A percentile compares a stretch with the other conserved stretches of the same genome.
These are phyloP conservation scores for Purpureocillium lavendulum DNA, from an alignment of 2,329 filamentous ascomycete genomes.

Conservation along the genomic window DNA sequence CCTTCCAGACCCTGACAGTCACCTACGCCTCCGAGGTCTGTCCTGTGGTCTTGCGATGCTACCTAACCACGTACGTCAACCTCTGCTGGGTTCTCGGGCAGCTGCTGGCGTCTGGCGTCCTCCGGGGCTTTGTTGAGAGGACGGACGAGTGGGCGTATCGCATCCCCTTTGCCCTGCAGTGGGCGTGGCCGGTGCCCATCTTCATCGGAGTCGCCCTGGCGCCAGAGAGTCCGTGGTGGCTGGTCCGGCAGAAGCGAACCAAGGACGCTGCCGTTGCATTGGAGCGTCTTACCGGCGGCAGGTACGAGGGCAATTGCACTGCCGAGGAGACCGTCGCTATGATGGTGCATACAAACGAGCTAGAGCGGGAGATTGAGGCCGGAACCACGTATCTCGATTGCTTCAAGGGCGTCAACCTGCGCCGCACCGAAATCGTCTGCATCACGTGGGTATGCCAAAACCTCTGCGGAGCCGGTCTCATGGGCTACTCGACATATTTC, in stretches of 20 bases:
- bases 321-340: constrained; percentile 24
- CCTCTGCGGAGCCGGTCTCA: constrained; percentile 45
- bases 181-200: constrained; percentile 32
- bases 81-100: constrained; percentile 34
- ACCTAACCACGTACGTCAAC: constrained; percentile 31
- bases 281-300: constrained; percentile 10
- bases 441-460: constrained; percentile 44
- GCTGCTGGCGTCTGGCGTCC: constrained; percentile 29
- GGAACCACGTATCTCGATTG: constrained; percentile 30
- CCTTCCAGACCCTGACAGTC: constrained; percentile 29
- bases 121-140: constrained; percentile 23
- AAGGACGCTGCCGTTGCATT: constrained; percentile 13
- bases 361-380: constrained; percentile 16
- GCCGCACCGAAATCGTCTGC: constrained; percentile 28
- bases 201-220: constrained; percentile 24
- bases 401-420: constrained; percentile 31
- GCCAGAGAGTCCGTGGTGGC: constrained; percentile 32
- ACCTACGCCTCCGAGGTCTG: constrained; percentile 32
- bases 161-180: constrained; percentile 35
- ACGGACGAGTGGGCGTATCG: constrained; percentile 31
- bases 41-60: constrained; percentile 22
- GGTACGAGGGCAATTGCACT: constrained; percentile 3
- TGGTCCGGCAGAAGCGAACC: constrained; percentile 26
- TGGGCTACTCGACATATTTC: constrained; percentile 48
- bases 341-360: constrained; percentile 29